Conservation (phyloP, 768 basidiomycete species). For the Piloderma croceum region DNA sequence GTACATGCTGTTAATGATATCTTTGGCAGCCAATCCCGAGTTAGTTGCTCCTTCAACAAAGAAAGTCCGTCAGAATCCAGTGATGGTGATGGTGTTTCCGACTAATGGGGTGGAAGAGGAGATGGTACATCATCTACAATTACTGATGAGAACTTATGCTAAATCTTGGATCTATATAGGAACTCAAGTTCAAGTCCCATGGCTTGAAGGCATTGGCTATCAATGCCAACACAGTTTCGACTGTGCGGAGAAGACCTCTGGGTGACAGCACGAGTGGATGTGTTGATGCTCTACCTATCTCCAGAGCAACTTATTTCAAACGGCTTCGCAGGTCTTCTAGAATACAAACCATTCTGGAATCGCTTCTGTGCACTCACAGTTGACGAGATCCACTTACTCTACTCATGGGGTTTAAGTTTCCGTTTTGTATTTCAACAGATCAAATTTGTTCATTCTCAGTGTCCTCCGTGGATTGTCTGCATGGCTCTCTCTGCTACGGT, state of each 20-base stretch:
- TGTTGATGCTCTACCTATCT: conserved; percentile 16
- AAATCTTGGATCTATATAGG: not conserved
- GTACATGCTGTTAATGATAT: conserved; percentile 6
- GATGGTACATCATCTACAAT: conserved; percentile 13
- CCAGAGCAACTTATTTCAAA: conserved; percentile 20
- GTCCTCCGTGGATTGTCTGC: conserved; percentile 11
- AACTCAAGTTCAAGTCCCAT: conserved; percentile 8
- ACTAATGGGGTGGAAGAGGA: conserved; percentile 20
- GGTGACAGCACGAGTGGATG: conserved; percentile 8
- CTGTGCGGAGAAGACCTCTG: conserved; percentile 10
- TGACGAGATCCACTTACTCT: conserved; percentile 24
- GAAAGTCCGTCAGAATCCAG: conserved; percentile 12
- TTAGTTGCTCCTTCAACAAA: conserved; percentile 5
- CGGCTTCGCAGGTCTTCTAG: conserved; percentile 15
- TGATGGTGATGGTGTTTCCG: conserved; percentile 18
- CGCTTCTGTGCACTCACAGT: conserved; percentile 20
- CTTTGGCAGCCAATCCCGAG: conserved; percentile 7
- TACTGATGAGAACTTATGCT: not conserved
- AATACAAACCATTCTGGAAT: conserved; percentile 10
- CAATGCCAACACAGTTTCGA: conserved; percentile 15
- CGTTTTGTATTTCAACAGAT: conserved; percentile 20
- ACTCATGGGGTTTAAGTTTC: conserved; percentile 21
- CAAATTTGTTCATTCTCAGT: conserved; percentile 13
- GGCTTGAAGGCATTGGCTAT: conserved; percentile 18
- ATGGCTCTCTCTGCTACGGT: conserved; percentile 20